Evolutionary conservation across 441 rosid genomes (phyloP), one percentile per base, ranked within the genome.

Genomic region (Bocquillonia castaneifolia): DNA sequence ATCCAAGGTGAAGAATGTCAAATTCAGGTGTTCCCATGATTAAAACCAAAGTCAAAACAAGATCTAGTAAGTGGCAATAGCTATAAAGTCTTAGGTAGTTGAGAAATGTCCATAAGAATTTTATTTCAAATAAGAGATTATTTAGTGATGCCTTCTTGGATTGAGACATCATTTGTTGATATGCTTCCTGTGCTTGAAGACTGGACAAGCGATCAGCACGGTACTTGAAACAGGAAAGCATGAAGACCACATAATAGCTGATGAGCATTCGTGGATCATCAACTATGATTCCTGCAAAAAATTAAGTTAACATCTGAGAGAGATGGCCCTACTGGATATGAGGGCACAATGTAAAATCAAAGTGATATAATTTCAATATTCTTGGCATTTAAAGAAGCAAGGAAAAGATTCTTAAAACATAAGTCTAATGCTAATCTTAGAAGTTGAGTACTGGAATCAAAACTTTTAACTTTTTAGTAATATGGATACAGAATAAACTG

Each of bases 21-120:
- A 86, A 94, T 76, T 94, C 99, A 22, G 92, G 97, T 39, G 99
- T 94, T 66, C 99, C 99, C 52, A 94, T 94, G 62, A 92, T 88
- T 77, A 94, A 84, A 79, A 94, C 81, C 78, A 88, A 79, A 72
- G 86, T 82, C 72, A 94, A 96, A 77, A 92, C 99, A 68, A 90
- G 91, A 85, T 94, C 99, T 78, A 92, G 74, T 47, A 90, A 82
- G 85, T 92, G 98, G 72, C 97, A 90, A 58, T 86, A 92, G 70
- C 96, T 85, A 73, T 92, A 90, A 72, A 87, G 91, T 85, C 96
- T 86, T 65, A 92, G 72, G 79, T 90, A 92, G 81, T 94, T 96
- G 59, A 94, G 84, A 78, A 86, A 79, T 42, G 99, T 94, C 99
- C 97, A 94, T 89, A 90, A 76, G 93, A 90, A 83, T 76, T 92